Percentiles rank a stretch among this genome's conserved stretches.
phyloP scores from a whole-genome alignment of 2,329 filamentous ascomycete genomes.

The Tolypocladium sp. region DNA sequence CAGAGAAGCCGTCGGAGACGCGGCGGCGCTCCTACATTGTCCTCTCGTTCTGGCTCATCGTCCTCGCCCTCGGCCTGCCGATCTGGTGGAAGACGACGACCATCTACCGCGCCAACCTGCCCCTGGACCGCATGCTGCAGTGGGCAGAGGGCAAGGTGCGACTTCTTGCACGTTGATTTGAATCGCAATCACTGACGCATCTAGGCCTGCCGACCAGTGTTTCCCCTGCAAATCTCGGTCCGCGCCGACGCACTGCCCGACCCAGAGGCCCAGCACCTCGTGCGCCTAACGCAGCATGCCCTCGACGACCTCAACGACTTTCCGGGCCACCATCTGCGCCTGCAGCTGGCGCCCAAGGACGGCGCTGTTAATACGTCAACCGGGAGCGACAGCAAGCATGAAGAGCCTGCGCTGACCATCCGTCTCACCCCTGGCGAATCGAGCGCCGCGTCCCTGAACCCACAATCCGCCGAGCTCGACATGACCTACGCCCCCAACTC shows the following conservation, averaged over 20 bases:
- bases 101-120: conserved; percentile 79
- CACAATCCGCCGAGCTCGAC: conserved; percentile 63
- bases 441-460: conserved; percentile 54
- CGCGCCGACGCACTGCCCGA: conserved; percentile 57
- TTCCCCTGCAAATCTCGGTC: conserved; percentile 75
- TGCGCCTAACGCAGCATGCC: conserved; percentile 75
- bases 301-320: conserved; percentile 84
- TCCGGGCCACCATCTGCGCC: conserved; percentile 69
- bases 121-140: conserved; percentile 64
- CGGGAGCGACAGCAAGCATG: conserved; percentile 23
- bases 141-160: conserved; percentile 1
- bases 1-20: conserved; percentile 63
- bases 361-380: neutral
- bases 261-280: conserved; percentile 61
- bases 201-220: conserved; percentile 79
- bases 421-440: conserved; percentile 57
- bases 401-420: conserved; percentile 57
- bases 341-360: conserved; percentile 21
- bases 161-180: neutral
- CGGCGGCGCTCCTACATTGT: conserved; percentile 67
- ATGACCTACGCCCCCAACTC: conserved; percentile 67
- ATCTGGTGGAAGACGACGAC: conserved; percentile 96
- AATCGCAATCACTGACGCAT: conserved; percentile 1
- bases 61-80: conserved; percentile 74
- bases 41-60: conserved; percentile 82